Evolutionary conservation across 371 early-diverging fungal genomes (phyloP).

Genomic region (Funneliformis caledonium): DNA sequence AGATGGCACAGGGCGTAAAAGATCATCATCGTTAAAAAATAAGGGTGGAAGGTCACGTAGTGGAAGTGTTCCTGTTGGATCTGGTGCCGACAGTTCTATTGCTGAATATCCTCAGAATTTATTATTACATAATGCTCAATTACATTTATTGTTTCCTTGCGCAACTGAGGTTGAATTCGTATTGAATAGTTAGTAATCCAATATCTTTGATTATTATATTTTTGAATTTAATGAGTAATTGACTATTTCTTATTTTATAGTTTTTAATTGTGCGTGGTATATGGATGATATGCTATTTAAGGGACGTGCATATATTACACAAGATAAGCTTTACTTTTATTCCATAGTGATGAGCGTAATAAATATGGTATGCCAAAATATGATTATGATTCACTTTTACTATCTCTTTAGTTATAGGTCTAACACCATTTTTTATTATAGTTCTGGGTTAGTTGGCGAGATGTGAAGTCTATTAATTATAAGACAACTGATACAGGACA

Average conservation of each 20-base stretch:
- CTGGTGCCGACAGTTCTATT: constrained; percentile 3
- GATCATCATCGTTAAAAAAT: neutral
- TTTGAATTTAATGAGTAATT: neutral
- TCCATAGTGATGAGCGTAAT: constrained; percentile 16
- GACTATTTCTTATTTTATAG: neutral
- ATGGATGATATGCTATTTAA: constrained; percentile 13
- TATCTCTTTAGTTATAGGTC: neutral
- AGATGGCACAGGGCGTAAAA: neutral
- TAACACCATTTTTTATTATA: neutral
- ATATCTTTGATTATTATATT: neutral
- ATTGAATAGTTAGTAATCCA: neutral
- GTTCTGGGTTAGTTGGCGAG: constrained; percentile 21
- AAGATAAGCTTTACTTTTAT: constrained; percentile 24
- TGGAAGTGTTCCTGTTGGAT: constrained; percentile 20
- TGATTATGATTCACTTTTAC: neutral
- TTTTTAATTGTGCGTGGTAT: constrained; percentile 14
- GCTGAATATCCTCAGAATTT: constrained; percentile 12
- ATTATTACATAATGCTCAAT: constrained; percentile 7
- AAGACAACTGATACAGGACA: neutral
- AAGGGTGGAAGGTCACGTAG: constrained; percentile 14
- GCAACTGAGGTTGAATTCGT: neutral
- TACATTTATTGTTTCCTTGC: constrained; percentile 9
- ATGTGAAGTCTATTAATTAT: neutral
- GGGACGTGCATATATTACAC: constrained; percentile 27
- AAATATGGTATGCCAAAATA: neutral